Evolutionary conservation across 441 rosid genomes (phyloP), one percentile per base, ranked within the genome.

Genomic region (Francoa sonchifolia): DNA sequence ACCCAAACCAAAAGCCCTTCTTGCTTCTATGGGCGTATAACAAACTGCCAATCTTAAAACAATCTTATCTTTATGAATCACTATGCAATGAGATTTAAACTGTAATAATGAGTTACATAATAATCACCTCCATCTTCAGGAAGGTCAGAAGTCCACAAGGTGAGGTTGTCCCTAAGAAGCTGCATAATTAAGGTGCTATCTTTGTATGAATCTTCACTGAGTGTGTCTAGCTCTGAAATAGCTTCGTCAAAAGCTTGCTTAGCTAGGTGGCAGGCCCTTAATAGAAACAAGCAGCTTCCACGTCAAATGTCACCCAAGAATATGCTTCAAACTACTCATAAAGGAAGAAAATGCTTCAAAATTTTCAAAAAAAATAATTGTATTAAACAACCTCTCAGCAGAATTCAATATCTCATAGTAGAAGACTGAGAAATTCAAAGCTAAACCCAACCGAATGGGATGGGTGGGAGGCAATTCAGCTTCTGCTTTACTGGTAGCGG

Each of bases 211-310:
- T 62, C 72, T 51, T 61, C 67, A 26, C 22, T 61, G 29, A 66
- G 44, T 21, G 42, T 38, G 48, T 66, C 71, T 10, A 67, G 58
- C 55, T 62, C 72, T 0, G 68, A 21, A 6, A 67, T 62, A 21
- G 68, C 72, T 38, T 62, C 68, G 54, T 67, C 72, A 54, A 62
- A 67, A 29, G 72, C 68, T 50, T 57, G 71, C 47, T 57, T 66
- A 5, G 72, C 67, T 21, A 66, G 67, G 27, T 57, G 71, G 54
- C 71, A 66, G 19, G 71, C 71, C 54, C 72, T 66, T 55, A 38
- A 37, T 30, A 13, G 0, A 27, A 15, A 54, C 20, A 50, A 12
- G 31, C 11, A 25, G 30, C 18, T 36, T 21, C 22, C 2, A 27
- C 42, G 12, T 45, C 8, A 25, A 19, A 26, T 30, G 6, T 19